Evolutionary conservation across 345 rosid species (phyloP), one percentile per base, ranked within the genome.

Genomic region (Euphorbia lathyris): DNA sequence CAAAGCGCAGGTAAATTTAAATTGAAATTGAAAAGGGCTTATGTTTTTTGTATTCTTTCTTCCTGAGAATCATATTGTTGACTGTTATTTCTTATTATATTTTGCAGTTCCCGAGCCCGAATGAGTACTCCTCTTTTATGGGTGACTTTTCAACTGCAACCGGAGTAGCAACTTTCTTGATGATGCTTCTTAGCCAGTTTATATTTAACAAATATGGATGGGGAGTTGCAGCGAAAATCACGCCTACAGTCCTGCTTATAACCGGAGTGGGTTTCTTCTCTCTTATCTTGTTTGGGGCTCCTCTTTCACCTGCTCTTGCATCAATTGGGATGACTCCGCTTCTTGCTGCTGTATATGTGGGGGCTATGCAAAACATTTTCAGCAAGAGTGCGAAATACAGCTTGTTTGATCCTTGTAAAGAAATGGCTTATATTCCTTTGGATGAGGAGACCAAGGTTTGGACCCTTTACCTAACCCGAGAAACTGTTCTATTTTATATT

Each of bases 351-450:
- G 99, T 95, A 34, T 95, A 88, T 5, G 97, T 95, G 40, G 99
- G 99, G 62, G 99, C 99, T 42, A 32, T 95, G 83, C 99, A 95
- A 83, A 95, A 95, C 76, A 95, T 95, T 78, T 95, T 95, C 96
- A 95, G 98, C 86, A 94, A 94, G 93, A 94, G 98, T 32, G 98
- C 98, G 79, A 94, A 94, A 76, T 94, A 94, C 89, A 94, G 96
- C 75, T 86, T 95, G 82, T 95, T 95, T 51, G 99, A 95, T 65
- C 97, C 99, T 61, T 95, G 99, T 84, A 95, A 95, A 78, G 99
- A 95, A 78, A 95, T 95, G 99, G 97, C 97, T 5, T 95, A 95
- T 63, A 95, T 95, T 76, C 99, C 97, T 10, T 71, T 95, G 52
- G 99, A 95, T 13, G 97, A 95, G 76, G 97, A 92, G 83, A 95